Evolutionary conservation across 179 eudicot species (phyloP), one percentile per base, ranked within the genome.

Genomic region (Spergularia azorica): DNA sequence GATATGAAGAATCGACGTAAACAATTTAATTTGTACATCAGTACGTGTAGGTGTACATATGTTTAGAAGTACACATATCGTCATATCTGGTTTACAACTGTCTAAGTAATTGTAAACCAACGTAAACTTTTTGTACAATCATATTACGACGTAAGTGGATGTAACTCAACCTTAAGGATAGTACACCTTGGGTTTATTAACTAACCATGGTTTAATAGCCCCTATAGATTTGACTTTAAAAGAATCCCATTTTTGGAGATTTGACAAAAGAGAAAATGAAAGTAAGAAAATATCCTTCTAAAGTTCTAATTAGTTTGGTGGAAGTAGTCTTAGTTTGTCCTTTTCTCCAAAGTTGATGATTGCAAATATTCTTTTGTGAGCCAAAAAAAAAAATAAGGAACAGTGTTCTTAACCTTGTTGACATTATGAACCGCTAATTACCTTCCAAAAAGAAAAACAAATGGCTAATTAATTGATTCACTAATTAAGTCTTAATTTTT

Each of bases 401-500:
- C 21, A 71, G 71, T 26, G 71, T 76, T 76, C 18, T 26, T 26
- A 52, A 71, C 16, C 17, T 71, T 38, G 81, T 78, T 78, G 81
- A 78, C 81, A 60, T 64, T 71, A 62, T 63, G 64, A 78, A 48
- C 72, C 71, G 71, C 58, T 61, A 36, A 39, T 21, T 46, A n/a
- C 41, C 18, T 72, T 15, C 17, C 5, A 46, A 60, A 46, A 9
- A 16, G 8, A 32, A 74, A 36, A 54, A 15, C 13, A 26, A 73
- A 26, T 26, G 32, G 32, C 32, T 26, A 26, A 26, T 2, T 26
- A 26, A 26, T 26, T 26, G 32, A 26, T 26, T 16, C 5, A 38
- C 3, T 12, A 46, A 39, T 38, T 13, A 6, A n/a, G 39, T 12
- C 17, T 63, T 62, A 4, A 43, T 43, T 16, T 73, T 67, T 79